Evolutionary conservation across 2,329 filamentous ascomycete genomes (phyloP).

Genomic region (Samsoniella hepiali): DNA sequence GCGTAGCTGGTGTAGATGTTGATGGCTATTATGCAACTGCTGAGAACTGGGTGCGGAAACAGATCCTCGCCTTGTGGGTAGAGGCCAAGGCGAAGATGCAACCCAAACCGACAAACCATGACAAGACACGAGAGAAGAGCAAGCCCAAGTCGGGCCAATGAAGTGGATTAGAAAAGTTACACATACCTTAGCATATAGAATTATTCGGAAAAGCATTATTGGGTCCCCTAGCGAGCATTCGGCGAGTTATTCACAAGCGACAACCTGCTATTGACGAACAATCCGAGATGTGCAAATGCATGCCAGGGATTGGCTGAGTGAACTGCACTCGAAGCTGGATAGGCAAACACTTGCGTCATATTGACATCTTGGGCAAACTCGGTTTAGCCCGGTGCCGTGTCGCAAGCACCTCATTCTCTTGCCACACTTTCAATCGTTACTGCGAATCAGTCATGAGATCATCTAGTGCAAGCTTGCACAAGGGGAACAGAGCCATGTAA

Average conservation of each 20-base stretch:
- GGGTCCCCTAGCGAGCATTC: background rate
- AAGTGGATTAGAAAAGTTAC: slow-evolving; percentile 1
- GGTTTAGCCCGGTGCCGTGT: background rate
- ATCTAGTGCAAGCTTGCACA: background rate
- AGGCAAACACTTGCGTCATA: slow-evolving; percentile 7
- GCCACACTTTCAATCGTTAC: background rate
- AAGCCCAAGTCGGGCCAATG: background rate
- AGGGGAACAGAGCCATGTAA: no score
- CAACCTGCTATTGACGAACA: background rate
- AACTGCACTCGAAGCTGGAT: background rate
- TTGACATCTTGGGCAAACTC: slow-evolving; percentile 3
- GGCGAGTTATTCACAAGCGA: background rate
- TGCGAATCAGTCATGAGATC: background rate
- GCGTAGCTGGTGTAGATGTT: slow-evolving; percentile 34
- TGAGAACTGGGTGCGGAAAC: slow-evolving; percentile 19
- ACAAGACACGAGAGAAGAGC: slow-evolving; percentile 7
- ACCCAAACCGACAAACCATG: background rate
- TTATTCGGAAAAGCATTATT: background rate
- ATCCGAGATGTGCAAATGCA: background rate
- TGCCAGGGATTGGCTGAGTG: background rate
- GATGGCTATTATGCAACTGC: slow-evolving; percentile 27
- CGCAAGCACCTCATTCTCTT: background rate
- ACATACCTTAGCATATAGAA: slow-evolving; percentile 13
- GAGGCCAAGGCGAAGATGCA: background rate
- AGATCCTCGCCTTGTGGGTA: background rate